These are phyloP conservation scores for Ophiostoma fasciatum DNA, from an alignment of 2,329 filamentous ascomycete species.

Conservation along the genomic window DNA sequence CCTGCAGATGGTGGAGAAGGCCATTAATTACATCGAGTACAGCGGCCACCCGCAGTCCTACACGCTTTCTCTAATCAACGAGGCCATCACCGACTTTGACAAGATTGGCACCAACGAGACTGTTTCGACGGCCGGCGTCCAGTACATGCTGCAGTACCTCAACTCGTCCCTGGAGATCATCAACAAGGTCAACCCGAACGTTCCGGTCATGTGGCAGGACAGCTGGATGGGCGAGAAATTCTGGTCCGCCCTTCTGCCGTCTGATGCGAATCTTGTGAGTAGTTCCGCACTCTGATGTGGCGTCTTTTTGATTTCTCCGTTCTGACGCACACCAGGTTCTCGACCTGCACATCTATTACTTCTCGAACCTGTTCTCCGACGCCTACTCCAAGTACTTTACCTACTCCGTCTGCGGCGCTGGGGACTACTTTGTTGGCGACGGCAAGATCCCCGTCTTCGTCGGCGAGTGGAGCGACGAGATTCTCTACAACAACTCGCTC, in stretches of 20 bases:
- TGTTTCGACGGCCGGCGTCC: neutral
- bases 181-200: conserved; percentile 1
- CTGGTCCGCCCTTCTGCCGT: neutral
- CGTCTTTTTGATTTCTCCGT: neutral
- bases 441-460: conserved; percentile 3
- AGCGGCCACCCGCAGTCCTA: conserved; percentile 3
- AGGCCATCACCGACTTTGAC: conserved; percentile 1
- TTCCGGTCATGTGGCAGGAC: conserved; percentile 5
- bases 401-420: conserved; percentile 5
- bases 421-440: conserved; percentile 2
- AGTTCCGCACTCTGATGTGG: too few species aligned
- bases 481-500: conserved; percentile 5
- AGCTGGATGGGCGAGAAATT: conserved; percentile 4
- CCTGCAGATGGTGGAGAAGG: conserved; percentile 2
- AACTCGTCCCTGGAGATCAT: conserved; percentile 1
- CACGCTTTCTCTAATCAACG: conserved; percentile 6
- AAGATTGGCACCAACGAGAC: conserved; percentile 1
- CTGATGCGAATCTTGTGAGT: conserved; percentile 1
- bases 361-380: conserved; percentile 1
- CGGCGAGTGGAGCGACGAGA: conserved; percentile 6
- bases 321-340: conserved; percentile 1
- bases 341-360: conserved; percentile 7
- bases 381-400: conserved; percentile 4
- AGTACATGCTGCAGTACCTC: conserved; percentile 1
- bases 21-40: conserved; percentile 1